These are phyloP conservation scores for Ormosia semicastrata DNA, from an alignment of 306 rosid genomes.

Conservation along the genomic window DNA sequence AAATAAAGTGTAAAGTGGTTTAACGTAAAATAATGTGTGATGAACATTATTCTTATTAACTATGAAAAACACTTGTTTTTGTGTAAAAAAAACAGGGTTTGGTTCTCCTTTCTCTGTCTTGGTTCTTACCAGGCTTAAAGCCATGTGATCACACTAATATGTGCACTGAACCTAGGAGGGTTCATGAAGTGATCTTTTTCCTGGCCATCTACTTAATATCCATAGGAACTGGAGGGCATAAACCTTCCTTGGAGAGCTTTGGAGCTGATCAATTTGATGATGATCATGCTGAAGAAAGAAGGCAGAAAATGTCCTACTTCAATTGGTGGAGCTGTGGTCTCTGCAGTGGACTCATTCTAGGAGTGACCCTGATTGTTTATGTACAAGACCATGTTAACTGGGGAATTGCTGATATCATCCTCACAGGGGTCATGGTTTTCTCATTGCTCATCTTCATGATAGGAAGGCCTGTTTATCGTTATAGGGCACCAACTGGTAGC, in stretches of 20 bases:
- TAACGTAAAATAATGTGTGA: too few species aligned
- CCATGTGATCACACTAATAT: conserved; percentile 39
- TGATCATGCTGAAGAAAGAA: conserved; percentile 56
- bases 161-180: conserved; percentile 55
- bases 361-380: conserved; percentile 81
- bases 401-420: conserved; percentile 72
- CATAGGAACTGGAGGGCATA: conserved; percentile 93
- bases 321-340: conserved; percentile 96
- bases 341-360: conserved; percentile 75
- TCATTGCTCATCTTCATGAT: conserved; percentile 62
- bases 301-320: conserved; percentile 85
- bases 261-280: conserved; percentile 98
- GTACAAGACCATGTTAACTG: conserved; percentile 79
- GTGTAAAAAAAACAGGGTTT: conserved; percentile 58
- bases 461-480: conserved; percentile 69
- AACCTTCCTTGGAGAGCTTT: conserved; percentile 84
- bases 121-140: conserved; percentile 66
- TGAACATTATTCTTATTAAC: not conserved
- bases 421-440: conserved; percentile 67
- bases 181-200: conserved; percentile 74
- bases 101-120: conserved; percentile 60
- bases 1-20: too few species aligned
- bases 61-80: not conserved
- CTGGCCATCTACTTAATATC: conserved; percentile 78
- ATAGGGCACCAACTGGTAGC: conserved; percentile 64